phyloP scores from a whole-genome alignment of 2,329 filamentous ascomycete species.

The Ophiostoma fasciatum region DNA sequence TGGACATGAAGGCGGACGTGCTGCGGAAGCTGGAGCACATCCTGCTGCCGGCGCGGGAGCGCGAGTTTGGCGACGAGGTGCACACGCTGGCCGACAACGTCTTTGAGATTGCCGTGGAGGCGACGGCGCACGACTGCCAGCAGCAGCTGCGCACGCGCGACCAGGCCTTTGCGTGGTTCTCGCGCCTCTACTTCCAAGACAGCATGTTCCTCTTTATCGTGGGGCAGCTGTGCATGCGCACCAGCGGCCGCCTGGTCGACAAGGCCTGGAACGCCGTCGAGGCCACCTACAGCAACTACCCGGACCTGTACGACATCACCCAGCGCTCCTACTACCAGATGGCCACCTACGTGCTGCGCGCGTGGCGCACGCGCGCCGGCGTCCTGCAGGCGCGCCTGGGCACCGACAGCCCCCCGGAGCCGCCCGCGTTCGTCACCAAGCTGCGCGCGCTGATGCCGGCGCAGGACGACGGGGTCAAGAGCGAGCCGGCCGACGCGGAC shows the following conservation, averaged over 20 bases:
- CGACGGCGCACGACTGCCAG: slow-evolving; percentile 31
- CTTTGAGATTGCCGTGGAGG: slow-evolving; percentile 37
- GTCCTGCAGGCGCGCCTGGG: slow-evolving; percentile 18
- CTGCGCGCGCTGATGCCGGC: slow-evolving; percentile 27
- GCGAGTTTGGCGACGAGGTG: slow-evolving; percentile 35
- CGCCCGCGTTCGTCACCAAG: slow-evolving; percentile 30
- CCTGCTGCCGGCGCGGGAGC: slow-evolving; percentile 29
- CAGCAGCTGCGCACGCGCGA: slow-evolving; percentile 28
- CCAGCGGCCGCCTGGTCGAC: slow-evolving; percentile 34
- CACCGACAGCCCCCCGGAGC: slow-evolving; percentile 24
- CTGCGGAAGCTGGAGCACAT: slow-evolving; percentile 34
- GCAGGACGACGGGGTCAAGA: slow-evolving; percentile 19
- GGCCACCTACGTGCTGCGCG: slow-evolving; percentile 33
- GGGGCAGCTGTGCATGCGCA: slow-evolving; percentile 35
- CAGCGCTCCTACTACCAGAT: slow-evolving; percentile 29
- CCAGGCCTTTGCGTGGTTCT: slow-evolving; percentile 40
- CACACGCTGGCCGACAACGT: slow-evolving; percentile 35
- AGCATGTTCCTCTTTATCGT: slow-evolving; percentile 41
- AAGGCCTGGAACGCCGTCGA: slow-evolving; percentile 36
- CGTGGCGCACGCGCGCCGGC: slow-evolving; percentile 36
- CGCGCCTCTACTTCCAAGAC: slow-evolving; percentile 37
- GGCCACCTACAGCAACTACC: slow-evolving; percentile 31
- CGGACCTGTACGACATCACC: slow-evolving; percentile 34
- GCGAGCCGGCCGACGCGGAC: too few species aligned
- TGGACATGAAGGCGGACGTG: slow-evolving; percentile 31